Percentiles rank a stretch among this genome's conserved stretches.
These are phyloP conservation scores for Leptodontidium sp. DNA, from an alignment of 2,329 filamentous ascomycete genomes.

Conservation along the genomic window DNA sequence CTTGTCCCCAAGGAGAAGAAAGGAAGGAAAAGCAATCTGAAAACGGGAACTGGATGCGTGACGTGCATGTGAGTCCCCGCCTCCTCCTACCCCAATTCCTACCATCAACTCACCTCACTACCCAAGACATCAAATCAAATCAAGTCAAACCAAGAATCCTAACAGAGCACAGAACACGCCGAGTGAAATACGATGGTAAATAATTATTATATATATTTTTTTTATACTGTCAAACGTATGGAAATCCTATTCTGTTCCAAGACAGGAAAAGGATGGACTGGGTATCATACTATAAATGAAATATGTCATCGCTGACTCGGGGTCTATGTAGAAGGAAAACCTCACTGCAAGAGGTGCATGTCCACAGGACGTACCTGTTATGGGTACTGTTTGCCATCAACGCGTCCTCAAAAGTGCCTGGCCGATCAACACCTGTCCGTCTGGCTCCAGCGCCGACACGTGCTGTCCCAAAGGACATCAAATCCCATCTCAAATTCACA, in stretches of 20 bases:
- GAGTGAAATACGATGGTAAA: slow-evolving; percentile 9
- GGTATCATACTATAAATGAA: background rate
- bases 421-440: background rate
- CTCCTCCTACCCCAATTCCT: background rate
- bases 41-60: background rate
- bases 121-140: background rate
- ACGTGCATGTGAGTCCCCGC: background rate
- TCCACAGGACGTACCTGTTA: background rate
- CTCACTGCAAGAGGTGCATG: background rate
- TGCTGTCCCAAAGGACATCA: too few relatives aligned
- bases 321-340: slow-evolving; percentile 1
- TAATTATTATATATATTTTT: background rate
- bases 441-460: background rate
- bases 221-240: background rate
- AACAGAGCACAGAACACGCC: slow-evolving; percentile 3
- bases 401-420: background rate
- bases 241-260: background rate
- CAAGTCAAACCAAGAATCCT: background rate
- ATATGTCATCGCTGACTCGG: background rate
- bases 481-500: background rate
- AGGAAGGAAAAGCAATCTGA: background rate
- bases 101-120: background rate
- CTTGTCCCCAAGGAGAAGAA: background rate
- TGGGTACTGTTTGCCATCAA: background rate
- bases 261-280: background rate